A percentile compares a stretch with the other conserved stretches of the same genome.
These are phyloP conservation scores for Penicillium arizonense DNA, from an alignment of 495 filamentous ascomycete genomes.

Conservation along the genomic window DNA sequence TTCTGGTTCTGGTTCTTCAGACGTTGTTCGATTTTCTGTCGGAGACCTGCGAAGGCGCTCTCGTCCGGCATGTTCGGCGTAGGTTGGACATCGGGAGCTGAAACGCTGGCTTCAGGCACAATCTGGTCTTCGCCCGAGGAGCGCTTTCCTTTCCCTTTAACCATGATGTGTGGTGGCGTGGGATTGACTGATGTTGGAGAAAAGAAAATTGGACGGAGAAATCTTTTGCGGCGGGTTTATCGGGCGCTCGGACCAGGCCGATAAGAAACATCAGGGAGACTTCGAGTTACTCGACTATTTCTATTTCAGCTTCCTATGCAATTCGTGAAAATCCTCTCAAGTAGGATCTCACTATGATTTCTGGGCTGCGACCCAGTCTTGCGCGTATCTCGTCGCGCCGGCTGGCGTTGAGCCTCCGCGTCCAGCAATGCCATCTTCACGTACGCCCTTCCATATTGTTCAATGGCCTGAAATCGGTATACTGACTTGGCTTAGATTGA, in stretches of 20 bases:
- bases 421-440: constrained; percentile 25
- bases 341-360: constrained; percentile 7
- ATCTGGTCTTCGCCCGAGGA: constrained; percentile 32
- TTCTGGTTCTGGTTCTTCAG: constrained; percentile 47
- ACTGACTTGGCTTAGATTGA: constrained; percentile 42
- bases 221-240: constrained; percentile 35
- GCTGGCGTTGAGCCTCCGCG: constrained; percentile 7
- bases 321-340: not conserved
- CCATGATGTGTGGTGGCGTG: constrained; percentile 26
- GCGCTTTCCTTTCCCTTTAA: constrained; percentile 42
- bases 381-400: constrained; percentile 10
- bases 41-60: constrained; percentile 59
- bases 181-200: constrained; percentile 12
- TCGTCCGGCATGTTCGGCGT: constrained; percentile 50
- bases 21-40: constrained; percentile 60
- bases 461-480: constrained; percentile 5
- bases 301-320: constrained; percentile 4
- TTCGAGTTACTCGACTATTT: constrained; percentile 13
- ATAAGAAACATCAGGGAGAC: constrained; percentile 24
- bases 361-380: constrained; percentile 1
- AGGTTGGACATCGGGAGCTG: constrained; percentile 22
- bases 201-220: constrained; percentile 31
- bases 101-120: constrained; percentile 12
- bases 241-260: constrained; percentile 29
- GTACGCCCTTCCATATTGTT: constrained; percentile 12